Conservation (phyloP, 495 filamentous ascomycete genomes). For the Tuber indicum region DNA sequence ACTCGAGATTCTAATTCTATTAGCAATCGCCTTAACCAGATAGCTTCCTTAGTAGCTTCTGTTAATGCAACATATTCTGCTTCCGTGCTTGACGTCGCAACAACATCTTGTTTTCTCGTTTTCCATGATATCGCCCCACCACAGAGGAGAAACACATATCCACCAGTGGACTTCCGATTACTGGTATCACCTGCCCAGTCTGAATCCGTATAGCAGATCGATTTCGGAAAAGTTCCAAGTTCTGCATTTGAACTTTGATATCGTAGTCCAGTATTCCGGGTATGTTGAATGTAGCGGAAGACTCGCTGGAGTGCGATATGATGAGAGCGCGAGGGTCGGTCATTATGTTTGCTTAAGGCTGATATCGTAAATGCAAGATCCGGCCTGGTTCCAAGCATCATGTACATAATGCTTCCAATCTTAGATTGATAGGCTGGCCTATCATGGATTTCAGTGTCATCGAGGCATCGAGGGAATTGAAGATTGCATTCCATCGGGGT, state of each 20-base stretch:
- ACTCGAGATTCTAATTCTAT: neutral
- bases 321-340: no score
- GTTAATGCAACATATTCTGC: conserved; percentile 20
- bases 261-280: no score
- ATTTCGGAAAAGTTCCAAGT: neutral
- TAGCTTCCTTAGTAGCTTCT: neutral
- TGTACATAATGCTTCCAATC: no score
- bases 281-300: no score
- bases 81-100: conserved; percentile 12
- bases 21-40: neutral
- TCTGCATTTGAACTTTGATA: no score
- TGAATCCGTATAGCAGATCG: neutral
- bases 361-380: no score
- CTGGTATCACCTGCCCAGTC: neutral
- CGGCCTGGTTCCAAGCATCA: no score
- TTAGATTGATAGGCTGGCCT: no score
- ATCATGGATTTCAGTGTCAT: neutral
- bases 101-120: conserved; percentile 15
- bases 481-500: neutral
- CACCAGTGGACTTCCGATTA: neutral
- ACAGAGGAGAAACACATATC: conserved; percentile 10
- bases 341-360: no score
- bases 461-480: neutral
- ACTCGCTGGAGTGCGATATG: no score
- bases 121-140: conserved; percentile 8